phyloP scores from a whole-genome alignment of 2,329 filamentous ascomycete genomes.

The Penicillium paneum region DNA sequence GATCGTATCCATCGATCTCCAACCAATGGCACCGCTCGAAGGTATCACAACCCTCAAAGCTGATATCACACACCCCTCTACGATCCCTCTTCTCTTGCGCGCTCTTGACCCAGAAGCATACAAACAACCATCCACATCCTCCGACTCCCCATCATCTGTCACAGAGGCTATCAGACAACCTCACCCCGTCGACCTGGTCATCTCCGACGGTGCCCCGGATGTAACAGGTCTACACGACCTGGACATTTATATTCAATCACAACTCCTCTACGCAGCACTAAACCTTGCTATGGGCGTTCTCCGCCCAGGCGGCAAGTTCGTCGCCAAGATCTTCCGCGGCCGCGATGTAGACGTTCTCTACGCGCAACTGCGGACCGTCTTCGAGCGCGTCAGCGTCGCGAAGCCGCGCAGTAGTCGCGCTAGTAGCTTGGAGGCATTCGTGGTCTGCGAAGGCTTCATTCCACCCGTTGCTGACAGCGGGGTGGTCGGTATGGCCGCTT shows the following conservation, averaged over 20 bases:
- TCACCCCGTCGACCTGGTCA: slow-evolving; percentile 83
- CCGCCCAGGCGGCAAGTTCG: slow-evolving; percentile 89
- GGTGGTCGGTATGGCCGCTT: slow-evolving; percentile 41
- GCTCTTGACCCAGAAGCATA: slow-evolving; percentile 75
- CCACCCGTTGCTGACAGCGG: slow-evolving; percentile 55
- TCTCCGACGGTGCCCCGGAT: slow-evolving; percentile 93
- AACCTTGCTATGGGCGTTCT: slow-evolving; percentile 92
- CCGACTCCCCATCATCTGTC: slow-evolving; percentile 11
- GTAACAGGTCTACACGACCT: slow-evolving; percentile 96
- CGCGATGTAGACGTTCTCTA: slow-evolving; percentile 95
- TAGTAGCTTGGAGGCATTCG: slow-evolving; percentile 93
- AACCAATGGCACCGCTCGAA: slow-evolving; percentile 90
- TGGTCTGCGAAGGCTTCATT: slow-evolving; percentile 91
- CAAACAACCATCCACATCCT: slow-evolving; percentile 34
- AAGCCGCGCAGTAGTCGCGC: slow-evolving; percentile 94
- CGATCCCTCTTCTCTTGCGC: slow-evolving; percentile 80
- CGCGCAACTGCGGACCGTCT: slow-evolving; percentile 88
- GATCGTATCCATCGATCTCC: slow-evolving; percentile 92
- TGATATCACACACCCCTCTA: slow-evolving; percentile 96
- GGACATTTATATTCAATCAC: slow-evolving; percentile 96
- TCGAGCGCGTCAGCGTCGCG: slow-evolving; percentile 80
- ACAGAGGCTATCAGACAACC: slow-evolving; percentile 53
- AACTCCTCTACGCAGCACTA: slow-evolving; percentile 88
- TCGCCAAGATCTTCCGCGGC: slow-evolving; percentile 95
- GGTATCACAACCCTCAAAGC: slow-evolving; percentile 90